Base-by-base conservation (phyloP, 140 eudicot genomes). In the Senecio squalidus region DNA sequence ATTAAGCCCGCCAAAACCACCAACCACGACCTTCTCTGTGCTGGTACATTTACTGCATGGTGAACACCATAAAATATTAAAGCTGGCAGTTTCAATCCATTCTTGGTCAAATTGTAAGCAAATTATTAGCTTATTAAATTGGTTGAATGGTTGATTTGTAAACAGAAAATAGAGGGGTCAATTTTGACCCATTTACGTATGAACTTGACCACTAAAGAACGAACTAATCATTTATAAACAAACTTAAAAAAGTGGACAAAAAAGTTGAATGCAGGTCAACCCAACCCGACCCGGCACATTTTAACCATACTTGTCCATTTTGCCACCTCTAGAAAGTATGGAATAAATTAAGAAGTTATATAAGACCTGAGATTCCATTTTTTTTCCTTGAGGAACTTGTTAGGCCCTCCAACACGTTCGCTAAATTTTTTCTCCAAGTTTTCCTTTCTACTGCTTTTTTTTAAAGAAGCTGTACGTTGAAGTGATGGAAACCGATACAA, bases 1-100 rank as follows among this genome's bases (percentile, higher is more conserved):
- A 80, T 92, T 92, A 43, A 92, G 78, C 22, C 69, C 99, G 0
- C 99, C 99, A 66, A 92, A 79, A 58, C 95, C 99, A 71, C 80
- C 62, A 65, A 78, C 92, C 87, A 84, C 56, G 28, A 83, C 94
- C 75, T 79, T 79, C 71, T 88, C 95, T 52, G 92, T 57, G 14
- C 53, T 27, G 72, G 76, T 70, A 46, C 78, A 73, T 77, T 88
- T 84, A 78, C 99, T 93, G 99, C 76, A 84, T 26, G 6, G 28
- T 45, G 40, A 67, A 40, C 61, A 54, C 33, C 47, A 48, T 54
- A 40, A 51, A 62, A 25, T 27, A 34, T 31, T 43, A 41, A 0
- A 36, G 28, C 43, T 44, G 27, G 43, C 41, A 30, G n/a, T 21
- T 34, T 63, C 41, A 21, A 48, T 39, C 28, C 25, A 10, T 27